Percentiles rank a stretch among this genome's conserved stretches.
Conservation (phyloP, 768 basidiomycete species). For the Naganishia kalamii region DNA sequence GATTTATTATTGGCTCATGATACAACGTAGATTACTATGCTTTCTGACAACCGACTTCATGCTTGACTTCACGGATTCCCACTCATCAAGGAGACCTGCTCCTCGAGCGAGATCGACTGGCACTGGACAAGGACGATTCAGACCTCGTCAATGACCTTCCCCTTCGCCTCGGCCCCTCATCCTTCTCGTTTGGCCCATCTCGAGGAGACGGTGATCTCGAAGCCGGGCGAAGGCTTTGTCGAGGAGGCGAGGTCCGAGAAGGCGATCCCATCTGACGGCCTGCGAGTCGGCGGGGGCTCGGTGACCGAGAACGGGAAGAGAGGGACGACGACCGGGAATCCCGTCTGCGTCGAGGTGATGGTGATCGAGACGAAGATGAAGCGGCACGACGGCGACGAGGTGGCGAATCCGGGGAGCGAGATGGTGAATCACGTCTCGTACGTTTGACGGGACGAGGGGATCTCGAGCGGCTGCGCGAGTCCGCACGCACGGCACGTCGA, state of each 20-base stretch:
- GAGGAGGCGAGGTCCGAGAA: conserved; percentile 4
- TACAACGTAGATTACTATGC: conserved; percentile 4
- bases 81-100: conserved; percentile 6
- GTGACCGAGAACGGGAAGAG: neutral
- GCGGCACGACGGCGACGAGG: neutral
- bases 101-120: conserved; percentile 5
- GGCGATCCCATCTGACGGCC: conserved; percentile 6
- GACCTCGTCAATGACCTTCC: conserved; percentile 1
- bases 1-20: conserved; percentile 6
- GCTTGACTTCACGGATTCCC: neutral
- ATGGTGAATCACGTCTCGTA: conserved; percentile 7
- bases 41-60: neutral
- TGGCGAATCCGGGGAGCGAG: conserved; percentile 7
- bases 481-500: neutral
- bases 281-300: neutral
- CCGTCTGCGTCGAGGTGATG: neutral
- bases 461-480: neutral
- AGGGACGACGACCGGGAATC: neutral
- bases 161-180: neutral
- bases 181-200: neutral
- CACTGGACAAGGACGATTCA: conserved; percentile 6
- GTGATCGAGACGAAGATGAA: neutral
- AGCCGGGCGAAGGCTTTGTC: conserved; percentile 1
- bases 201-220: conserved; percentile 3
- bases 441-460: conserved; percentile 4